Conservation (phyloP, 805 yeast species). For the Monosporozyma aerobia region DNA sequence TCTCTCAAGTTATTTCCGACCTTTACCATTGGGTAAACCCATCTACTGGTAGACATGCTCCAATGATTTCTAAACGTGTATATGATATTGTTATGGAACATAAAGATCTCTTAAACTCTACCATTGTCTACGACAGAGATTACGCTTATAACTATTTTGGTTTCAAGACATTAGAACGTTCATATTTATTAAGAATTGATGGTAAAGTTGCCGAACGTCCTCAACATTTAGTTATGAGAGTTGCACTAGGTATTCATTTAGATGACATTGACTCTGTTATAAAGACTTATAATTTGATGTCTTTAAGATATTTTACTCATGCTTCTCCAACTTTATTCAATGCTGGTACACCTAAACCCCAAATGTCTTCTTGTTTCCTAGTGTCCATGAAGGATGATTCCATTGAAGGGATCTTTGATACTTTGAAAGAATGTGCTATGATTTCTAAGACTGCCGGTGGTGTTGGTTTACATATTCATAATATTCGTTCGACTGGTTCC, state of each 20-base stretch:
- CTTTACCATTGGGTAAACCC: constrained; percentile 71
- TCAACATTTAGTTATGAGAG: constrained; percentile 81
- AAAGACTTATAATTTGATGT: constrained; percentile 82
- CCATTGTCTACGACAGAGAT: constrained; percentile 69
- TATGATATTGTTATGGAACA: constrained; percentile 52
- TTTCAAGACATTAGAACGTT: constrained; percentile 75
- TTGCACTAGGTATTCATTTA: constrained; percentile 82
- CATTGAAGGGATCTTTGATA: constrained; percentile 84
- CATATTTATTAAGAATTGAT: constrained; percentile 59
- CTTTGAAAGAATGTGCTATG: constrained; percentile 76
- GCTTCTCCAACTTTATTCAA: constrained; percentile 92
- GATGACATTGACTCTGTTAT: constrained; percentile 48
- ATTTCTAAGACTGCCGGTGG: constrained; percentile 95
- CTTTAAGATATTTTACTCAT: constrained; percentile 75
- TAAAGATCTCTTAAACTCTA: constrained; percentile 54
- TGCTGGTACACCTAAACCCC: constrained; percentile 77
- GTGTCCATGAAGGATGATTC: constrained; percentile 88
- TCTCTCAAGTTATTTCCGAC: constrained; percentile 59
- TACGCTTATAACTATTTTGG: constrained; percentile 74
- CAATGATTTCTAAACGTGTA: constrained; percentile 54
- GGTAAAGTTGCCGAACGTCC: constrained; percentile 74
- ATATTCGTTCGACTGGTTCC: constrained; percentile 76
- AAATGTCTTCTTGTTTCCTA: constrained; percentile 86
- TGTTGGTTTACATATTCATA: constrained; percentile 77
- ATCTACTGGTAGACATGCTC: constrained; percentile 46